Evolutionary conservation across 208 protist genomes (phyloP), one percentile per base, ranked within the genome.

Genomic region (Crithidia expoeki): DNA sequence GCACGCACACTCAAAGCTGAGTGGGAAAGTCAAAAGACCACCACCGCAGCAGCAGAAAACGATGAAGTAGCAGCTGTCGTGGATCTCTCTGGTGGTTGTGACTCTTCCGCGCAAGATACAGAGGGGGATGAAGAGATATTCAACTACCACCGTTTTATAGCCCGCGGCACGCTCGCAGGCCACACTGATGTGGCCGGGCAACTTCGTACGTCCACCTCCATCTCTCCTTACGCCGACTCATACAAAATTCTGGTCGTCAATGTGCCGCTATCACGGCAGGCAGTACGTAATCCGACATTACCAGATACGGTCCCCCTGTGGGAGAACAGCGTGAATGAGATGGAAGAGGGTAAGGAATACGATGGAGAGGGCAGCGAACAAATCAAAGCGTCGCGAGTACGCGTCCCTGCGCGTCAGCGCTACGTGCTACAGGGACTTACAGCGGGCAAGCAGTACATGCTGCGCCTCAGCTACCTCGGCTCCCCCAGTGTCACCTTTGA

Each of bases 401-500:
- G 25, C 12, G 49, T 75, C 17, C 76, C 67, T 2, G 34, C 56
- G 4, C 55, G 47, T 2, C 81, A 74, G 30, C 83, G 76, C 27
- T 88, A 83, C 62, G 75, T 80, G 30, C 56, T 88, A 10, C n/a
- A 27, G 12, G 42, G 49, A 0, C 30, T 84, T 2, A 17, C 67
- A 40, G 9, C 34, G 1, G 74, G 80, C 10, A 38, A 21, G 4
- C 53, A 58, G 27, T 88, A 88, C 69, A 58, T 75, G 65, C 49
- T 80, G 21, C 83, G 79, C 2, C 27, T 88, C 17, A 82, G 79
- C 57, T 85, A 56, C 53, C 64, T 78, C 33, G 83, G 79, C 32
- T 74, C 76, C 6, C 76, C 83, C 21, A 80, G 79, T 10, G 79
- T 85, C 6, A 38, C n/a, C 9, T 88, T 85, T 49, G 76, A 72